Base-by-base conservation (phyloP, 1,139 yeast species). In the Wickerhamomyces sp. region DNA sequence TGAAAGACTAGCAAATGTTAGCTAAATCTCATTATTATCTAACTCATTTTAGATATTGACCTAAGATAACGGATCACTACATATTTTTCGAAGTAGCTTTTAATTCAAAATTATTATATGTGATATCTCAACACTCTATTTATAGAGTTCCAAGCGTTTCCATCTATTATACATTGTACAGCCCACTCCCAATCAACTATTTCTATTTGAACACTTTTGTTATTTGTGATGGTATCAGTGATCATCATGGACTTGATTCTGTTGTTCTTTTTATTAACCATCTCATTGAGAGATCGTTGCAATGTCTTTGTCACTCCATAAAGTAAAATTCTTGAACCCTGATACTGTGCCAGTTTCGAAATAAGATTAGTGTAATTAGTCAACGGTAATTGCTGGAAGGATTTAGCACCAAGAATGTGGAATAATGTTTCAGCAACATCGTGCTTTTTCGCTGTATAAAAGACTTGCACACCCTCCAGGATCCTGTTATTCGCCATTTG, bases 171-270 rank as follows among this genome's bases (percentile, higher is more conserved):
- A 51, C 87, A 76, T 49, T 83, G 90, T 1, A 82, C 86, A 1
- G 81, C 66, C 90, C 90, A 82, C 55, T 83, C 90, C 81, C 87
- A 81, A 48, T 74, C 65, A 7, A 78, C 63, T 2, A 72, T 41
- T 8, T 61, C 61, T 16, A 62, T 42, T 8, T 35, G 33, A 3
- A 44, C 32, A 8, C 20, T 5, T 3, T 28, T 12, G 7, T 22
- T 26, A 14, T 21, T 34, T n/a, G 18, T 36, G 15, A 39, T 10
- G 14, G 41, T 33, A 7, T 37, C 41, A 7, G 35, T 27, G 7
- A 37, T 14, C n/a, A 35, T 32, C 3, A 16, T 17, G 7, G 13
- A 9, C 9, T 43, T 38, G 12, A 39, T 41, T 28, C 39, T 44
- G 18, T 26, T 39, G 8, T 42, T 24, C 7, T 6, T 24, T 24